Evolutionary conservation across 192 early-diverging fungal species (phyloP).

Genomic region (Gamsiella multidivaricata): DNA sequence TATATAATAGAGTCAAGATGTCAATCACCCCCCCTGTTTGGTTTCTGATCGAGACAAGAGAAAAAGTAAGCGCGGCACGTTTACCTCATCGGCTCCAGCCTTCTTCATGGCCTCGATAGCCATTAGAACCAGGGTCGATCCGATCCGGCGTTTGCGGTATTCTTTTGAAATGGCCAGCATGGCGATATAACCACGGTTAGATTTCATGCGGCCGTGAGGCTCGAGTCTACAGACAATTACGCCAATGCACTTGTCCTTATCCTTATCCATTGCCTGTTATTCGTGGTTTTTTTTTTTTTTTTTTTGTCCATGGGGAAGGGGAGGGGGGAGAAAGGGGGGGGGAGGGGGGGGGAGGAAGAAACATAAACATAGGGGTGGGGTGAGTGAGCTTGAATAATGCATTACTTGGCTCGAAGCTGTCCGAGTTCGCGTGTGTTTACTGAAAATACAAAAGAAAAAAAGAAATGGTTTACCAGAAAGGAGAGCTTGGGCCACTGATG

Average conservation of each 20-base stretch:
- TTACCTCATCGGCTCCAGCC: slow-evolving; percentile 84
- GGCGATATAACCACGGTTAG: slow-evolving; percentile 92
- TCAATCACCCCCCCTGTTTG: too few relatives aligned
- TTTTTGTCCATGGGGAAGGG: not conserved
- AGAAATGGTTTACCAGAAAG: slow-evolving; percentile 67
- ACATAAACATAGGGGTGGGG: not conserved
- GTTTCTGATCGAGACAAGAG: too few relatives aligned
- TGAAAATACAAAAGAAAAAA: too few relatives aligned
- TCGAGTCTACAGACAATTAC: slow-evolving; percentile 94
- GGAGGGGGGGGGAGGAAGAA: not conserved
- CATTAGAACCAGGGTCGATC: slow-evolving; percentile 75
- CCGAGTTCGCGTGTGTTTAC: slow-evolving; percentile 20
- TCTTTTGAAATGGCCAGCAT: slow-evolving; percentile 94
- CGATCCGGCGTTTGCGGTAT: slow-evolving; percentile 85
- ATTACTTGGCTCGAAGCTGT: too few relatives aligned
- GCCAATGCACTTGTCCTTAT: slow-evolving; percentile 73
- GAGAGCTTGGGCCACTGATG: slow-evolving; percentile 92
- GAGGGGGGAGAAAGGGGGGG: not conserved
- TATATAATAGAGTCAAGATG: too few relatives aligned
- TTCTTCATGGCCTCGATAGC: slow-evolving; percentile 82
- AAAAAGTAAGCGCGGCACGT: too few relatives aligned
- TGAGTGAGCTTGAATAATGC: not conserved
- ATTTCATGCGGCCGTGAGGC: slow-evolving; percentile 62
- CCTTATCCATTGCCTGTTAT: slow-evolving; percentile 71
- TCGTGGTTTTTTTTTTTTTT: too few relatives aligned